Evolutionary conservation across 2,329 filamentous ascomycete species (phyloP), one percentile per base, ranked within the genome.

Genomic region (Pezicula rhizophila): DNA sequence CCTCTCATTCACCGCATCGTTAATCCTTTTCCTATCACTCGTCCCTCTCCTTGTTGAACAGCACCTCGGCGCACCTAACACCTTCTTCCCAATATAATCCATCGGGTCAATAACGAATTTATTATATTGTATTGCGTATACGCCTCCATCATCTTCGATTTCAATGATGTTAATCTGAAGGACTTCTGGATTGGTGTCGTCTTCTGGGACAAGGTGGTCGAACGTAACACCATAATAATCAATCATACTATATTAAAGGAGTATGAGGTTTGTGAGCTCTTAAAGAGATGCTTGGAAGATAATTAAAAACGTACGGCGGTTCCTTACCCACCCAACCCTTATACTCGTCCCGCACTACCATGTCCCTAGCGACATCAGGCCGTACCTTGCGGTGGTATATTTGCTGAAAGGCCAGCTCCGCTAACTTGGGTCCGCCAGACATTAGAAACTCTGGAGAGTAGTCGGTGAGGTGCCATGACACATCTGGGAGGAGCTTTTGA

Each of bases 101-200:
- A 53, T 58, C 14, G 64, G 56, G 53, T 72, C 56, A 10, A 71
- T 60, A 8, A 52, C 38, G 49, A 71, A 70, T 3, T 49, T 58
- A 39, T 69, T 54, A 45, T 55, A 54, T 42, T 58, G 52, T 34
- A 69, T 71, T 45, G 66, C 66, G 52, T 68, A 70, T 20, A 47
- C 52, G 4, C 64, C 65, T 41, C 52, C 47, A 51, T 66, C 60
- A 46, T 63, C 59, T 17, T 72, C 68, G 26, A 68, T 56, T 61
- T 73, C 69, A 42, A 68, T 56, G 45, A 73, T 70, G 40, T 70
- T 71, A 40, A 72, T 67, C 54, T 68, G 64, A 15, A 72, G 52
- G 1, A 70, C 66, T 49, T 73, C 68, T n/a, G 67, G 69, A 51
- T 68, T 56, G 23, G 33, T 31, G 44, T 73, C 64, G 34, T 67